phyloP scores from a whole-genome alignment of 1,284 basidiomycete species.

The Earliella scabrosa region DNA sequence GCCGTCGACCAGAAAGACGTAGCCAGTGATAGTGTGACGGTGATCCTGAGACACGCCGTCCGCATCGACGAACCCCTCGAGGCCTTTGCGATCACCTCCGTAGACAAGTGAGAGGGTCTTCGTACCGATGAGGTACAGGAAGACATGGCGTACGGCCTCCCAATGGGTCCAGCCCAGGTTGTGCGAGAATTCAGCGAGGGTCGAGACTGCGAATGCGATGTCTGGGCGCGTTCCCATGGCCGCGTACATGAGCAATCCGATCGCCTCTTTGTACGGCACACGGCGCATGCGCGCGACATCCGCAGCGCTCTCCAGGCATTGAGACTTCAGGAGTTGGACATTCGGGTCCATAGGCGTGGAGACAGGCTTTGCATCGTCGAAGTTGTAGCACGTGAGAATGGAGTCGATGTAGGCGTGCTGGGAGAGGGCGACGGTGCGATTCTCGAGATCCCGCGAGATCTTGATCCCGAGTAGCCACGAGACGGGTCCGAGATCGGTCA shows the following conservation, averaged over 20 bases:
- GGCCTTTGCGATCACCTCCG: neutral
- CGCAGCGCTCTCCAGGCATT: slow-evolving; percentile 9
- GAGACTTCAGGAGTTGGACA: slow-evolving; percentile 13
- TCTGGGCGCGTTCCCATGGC: no score
- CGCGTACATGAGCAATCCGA: no score
- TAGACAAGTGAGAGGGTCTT: neutral
- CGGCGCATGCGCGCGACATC: slow-evolving; percentile 9
- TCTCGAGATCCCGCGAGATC: slow-evolving; percentile 30
- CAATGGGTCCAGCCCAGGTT: slow-evolving; percentile 24
- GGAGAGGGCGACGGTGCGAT: slow-evolving; percentile 28
- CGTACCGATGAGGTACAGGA: slow-evolving; percentile 20
- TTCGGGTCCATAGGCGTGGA: slow-evolving; percentile 4
- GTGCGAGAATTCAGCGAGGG: slow-evolving; percentile 4
- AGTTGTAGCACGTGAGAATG: slow-evolving; percentile 30
- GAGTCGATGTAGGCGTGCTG: slow-evolving; percentile 30
- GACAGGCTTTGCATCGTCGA: slow-evolving; percentile 29
- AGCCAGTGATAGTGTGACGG: slow-evolving; percentile 38
- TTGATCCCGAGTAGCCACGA: slow-evolving; percentile 38
- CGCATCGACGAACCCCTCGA: slow-evolving; percentile 7
- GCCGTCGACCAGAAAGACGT: slow-evolving; percentile 28
- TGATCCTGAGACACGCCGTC: no score
- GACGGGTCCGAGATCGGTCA: slow-evolving; percentile 37
- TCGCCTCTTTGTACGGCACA: no score
- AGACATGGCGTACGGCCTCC: slow-evolving; percentile 21
- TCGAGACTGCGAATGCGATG: slow-evolving; percentile 9